Percentiles rank a stretch among this genome's conserved stretches.
phyloP scores from a whole-genome alignment of 1,284 basidiomycete genomes.

The Exobasidium rhododendri region DNA sequence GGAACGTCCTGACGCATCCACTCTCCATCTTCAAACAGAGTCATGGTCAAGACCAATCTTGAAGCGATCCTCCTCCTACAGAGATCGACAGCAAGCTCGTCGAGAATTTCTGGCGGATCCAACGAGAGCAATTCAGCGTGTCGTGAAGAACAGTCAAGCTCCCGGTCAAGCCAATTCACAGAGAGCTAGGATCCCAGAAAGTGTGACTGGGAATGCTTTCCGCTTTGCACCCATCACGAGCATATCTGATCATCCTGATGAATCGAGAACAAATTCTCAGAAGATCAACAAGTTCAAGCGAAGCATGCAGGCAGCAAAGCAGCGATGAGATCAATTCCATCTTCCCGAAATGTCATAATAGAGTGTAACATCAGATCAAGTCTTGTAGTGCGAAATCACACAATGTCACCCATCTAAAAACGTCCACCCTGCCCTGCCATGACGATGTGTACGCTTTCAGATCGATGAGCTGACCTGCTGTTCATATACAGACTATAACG shows the following conservation, averaged over 20 bases:
- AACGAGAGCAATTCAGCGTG: not conserved
- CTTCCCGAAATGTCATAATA: not conserved
- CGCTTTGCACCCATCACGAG: conserved; percentile 6
- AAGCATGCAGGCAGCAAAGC: conserved; percentile 9
- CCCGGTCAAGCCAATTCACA: not conserved
- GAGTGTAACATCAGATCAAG: too few relatives aligned
- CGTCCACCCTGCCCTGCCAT: too few relatives aligned
- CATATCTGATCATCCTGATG: not conserved
- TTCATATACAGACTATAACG: too few relatives aligned
- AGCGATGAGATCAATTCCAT: not conserved
- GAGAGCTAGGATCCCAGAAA: not conserved
- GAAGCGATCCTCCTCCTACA: conserved; percentile 47
- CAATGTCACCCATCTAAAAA: too few relatives aligned
- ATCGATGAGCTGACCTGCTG: too few relatives aligned
- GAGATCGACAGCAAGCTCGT: conserved; percentile 33
- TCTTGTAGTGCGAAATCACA: too few relatives aligned
- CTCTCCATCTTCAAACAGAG: conserved; percentile 22
- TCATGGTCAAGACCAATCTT: conserved; percentile 53
- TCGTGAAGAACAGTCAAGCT: not conserved
- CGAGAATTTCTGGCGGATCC: conserved; percentile 7
- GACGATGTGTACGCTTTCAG: too few relatives aligned
- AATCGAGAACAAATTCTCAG: not conserved
- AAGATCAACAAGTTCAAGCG: conserved; percentile 15
- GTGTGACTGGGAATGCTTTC: conserved; percentile 10
- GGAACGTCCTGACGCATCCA: not conserved